Base-by-base conservation (phyloP, 805 yeast genomes). In the Kluyveromyces wickerhamii region DNA sequence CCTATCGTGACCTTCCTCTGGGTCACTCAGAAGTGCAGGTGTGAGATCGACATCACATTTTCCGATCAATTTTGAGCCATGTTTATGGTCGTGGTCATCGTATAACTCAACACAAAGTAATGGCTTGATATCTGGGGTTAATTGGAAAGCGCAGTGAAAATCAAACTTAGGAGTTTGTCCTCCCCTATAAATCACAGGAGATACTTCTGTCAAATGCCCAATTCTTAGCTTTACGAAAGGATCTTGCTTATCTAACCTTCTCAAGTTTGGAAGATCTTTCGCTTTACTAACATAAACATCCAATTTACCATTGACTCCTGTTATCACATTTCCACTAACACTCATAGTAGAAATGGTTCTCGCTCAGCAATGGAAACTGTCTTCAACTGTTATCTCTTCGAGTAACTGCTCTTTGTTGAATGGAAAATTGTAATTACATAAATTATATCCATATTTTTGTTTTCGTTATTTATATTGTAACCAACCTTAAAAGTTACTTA, bases 151-250 rank as follows among this genome's bases (percentile, higher is more conserved):
- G 38, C 81, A 65, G 43, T 83, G 86, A 40, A 77, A 77, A 40
- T 84, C 78, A 85, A 96, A 92, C 14, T 67, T 72, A 1, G 98
- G 98, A 4, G 84, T 81, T 54, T 92, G 98, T 2, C 98, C 98
- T 1, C 95, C 98, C 45, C 97, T 64, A 34, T 74, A 71, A 39
- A 83, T 77, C 0, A 85, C 70, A 22, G 76, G 77, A 1, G 96
- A 85, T 49, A 80, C 76, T 43, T 82, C 77, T 7, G 94, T 89
- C 47, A 74, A 72, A 40, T 84, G 85, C 19, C 88, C 89, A 4
- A 92, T 67, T 37, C 97, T 65, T 9, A 84, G 67, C 5, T 89
- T 75, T 40, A 87, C 81, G 60, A 85, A 88, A 2, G 97, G 98
- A 44, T 84, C 81, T 59, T 92, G 98, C 51, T 92, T 92, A 50